A percentile compares a stretch with the other conserved stretches of the same genome.
Conservation (phyloP, 2,329 filamentous ascomycete genomes). For the Clarireedia paspali region DNA sequence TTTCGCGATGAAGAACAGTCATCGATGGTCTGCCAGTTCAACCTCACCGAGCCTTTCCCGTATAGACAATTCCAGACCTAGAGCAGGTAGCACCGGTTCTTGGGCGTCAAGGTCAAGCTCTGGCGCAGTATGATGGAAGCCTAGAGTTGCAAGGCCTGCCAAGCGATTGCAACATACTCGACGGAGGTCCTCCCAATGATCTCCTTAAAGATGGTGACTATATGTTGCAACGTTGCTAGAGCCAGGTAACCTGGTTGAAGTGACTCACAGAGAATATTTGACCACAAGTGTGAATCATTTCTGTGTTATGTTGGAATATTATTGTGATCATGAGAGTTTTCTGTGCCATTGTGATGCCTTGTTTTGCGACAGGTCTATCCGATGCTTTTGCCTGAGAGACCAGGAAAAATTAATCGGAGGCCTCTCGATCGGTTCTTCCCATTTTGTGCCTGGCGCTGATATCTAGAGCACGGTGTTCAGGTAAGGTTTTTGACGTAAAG, state of each 20-base stretch:
- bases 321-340: slow-evolving; percentile 1
- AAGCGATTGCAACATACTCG: too few species aligned
- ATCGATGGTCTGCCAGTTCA: too few species aligned
- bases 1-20: too few species aligned
- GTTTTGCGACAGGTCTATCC: neutral
- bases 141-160: slow-evolving; percentile 1
- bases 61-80: too few species aligned
- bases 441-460: neutral
- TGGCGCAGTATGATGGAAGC: slow-evolving; percentile 1
- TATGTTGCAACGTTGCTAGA: neutral
- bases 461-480: neutral
- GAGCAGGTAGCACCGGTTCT: neutral
- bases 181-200: neutral
- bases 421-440: neutral
- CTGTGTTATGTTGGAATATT: neutral
- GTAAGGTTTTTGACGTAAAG: neutral
- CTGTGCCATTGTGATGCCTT: neutral
- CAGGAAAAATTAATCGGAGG: neutral
- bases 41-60: too few species aligned
- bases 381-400: neutral
- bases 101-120: neutral
- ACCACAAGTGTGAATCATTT: slow-evolving; percentile 7
- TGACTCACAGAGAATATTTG: neutral
- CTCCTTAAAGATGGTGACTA: neutral
- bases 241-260: neutral